Conservation (phyloP, 2,329 filamentous ascomycete species). For the Botrytis pseudocinerea region DNA sequence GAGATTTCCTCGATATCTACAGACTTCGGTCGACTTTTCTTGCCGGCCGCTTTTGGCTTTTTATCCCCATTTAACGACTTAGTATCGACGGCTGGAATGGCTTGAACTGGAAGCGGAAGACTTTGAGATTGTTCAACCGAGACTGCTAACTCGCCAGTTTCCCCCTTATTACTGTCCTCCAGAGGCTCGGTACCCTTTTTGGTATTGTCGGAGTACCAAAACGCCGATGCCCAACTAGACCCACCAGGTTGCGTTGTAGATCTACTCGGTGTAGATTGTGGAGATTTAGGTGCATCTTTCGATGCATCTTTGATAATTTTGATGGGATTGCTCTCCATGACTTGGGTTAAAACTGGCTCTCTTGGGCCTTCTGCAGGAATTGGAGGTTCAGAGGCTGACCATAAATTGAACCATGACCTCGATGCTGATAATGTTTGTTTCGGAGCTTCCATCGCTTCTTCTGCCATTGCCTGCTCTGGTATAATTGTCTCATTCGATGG, state of each 20-base stretch:
- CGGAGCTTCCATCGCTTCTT: constrained; percentile 17
- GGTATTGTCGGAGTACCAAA: constrained; percentile 61
- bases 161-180: constrained; percentile 23
- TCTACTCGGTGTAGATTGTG: constrained; percentile 19
- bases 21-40: constrained; percentile 34
- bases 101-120: constrained; percentile 43
- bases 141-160: constrained; percentile 53
- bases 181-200: constrained; percentile 33
- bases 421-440: constrained; percentile 17
- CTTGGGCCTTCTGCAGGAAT: constrained; percentile 31
- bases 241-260: constrained; percentile 40
- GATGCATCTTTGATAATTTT: constrained; percentile 29
- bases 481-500: neutral
- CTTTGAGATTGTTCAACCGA: constrained; percentile 58
- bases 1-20: constrained; percentile 31
- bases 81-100: constrained; percentile 19
- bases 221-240: constrained; percentile 68
- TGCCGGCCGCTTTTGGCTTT: constrained; percentile 31
- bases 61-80: constrained; percentile 28
- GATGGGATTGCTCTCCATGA: constrained; percentile 23
- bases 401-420: constrained; percentile 40
- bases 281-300: constrained; percentile 15
- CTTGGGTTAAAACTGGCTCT: constrained; percentile 23
- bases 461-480: constrained; percentile 16
- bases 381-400: constrained; percentile 33